phyloP scores from a whole-genome alignment of 2,329 filamentous ascomycete genomes.

The Hymenoscyphus repandus region DNA sequence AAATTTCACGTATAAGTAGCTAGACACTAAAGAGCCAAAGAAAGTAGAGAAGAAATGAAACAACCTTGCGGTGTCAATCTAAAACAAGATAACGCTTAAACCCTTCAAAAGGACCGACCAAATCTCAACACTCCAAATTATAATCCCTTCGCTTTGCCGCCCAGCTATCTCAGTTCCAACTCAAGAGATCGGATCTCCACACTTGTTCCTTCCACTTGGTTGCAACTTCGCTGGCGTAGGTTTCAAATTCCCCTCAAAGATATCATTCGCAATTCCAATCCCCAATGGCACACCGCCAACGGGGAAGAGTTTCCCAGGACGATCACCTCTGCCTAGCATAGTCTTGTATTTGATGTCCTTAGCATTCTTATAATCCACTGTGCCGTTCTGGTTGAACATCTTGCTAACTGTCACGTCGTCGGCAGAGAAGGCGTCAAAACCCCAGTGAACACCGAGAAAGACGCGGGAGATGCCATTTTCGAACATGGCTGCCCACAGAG shows the following conservation, averaged over 20 bases:
- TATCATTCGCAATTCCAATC: constrained; percentile 9
- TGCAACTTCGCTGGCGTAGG: constrained; percentile 2
- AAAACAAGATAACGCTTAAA: too few relatives aligned
- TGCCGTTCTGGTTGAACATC: constrained; percentile 1
- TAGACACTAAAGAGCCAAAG: too few relatives aligned
- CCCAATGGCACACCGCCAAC: constrained; percentile 6
- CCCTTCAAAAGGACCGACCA: too few relatives aligned
- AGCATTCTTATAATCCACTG: constrained; percentile 2
- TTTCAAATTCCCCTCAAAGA: constrained; percentile 5
- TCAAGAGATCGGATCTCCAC: not conserved
- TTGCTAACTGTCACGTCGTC: constrained; percentile 1
- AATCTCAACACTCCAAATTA: too few relatives aligned
- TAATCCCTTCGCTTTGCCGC: too few relatives aligned
- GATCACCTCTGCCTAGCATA: constrained; percentile 1
- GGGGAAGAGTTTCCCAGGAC: constrained; percentile 3
- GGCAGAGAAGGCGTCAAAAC: constrained; percentile 7
- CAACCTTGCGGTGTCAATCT: too few relatives aligned
- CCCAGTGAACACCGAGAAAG: constrained; percentile 7
- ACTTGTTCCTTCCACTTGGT: constrained; percentile 4
- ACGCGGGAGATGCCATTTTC: constrained; percentile 6
- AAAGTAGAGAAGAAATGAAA: too few relatives aligned
- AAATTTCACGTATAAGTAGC: too few relatives aligned
- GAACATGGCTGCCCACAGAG: constrained; percentile 7
- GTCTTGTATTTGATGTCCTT: constrained; percentile 6
- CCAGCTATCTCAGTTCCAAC: not conserved